Percentiles rank a stretch among this genome's conserved stretches.
These are phyloP conservation scores for Tuber microsphaerosporum DNA, from an alignment of 495 filamentous ascomycete genomes.

Conservation along the genomic window DNA sequence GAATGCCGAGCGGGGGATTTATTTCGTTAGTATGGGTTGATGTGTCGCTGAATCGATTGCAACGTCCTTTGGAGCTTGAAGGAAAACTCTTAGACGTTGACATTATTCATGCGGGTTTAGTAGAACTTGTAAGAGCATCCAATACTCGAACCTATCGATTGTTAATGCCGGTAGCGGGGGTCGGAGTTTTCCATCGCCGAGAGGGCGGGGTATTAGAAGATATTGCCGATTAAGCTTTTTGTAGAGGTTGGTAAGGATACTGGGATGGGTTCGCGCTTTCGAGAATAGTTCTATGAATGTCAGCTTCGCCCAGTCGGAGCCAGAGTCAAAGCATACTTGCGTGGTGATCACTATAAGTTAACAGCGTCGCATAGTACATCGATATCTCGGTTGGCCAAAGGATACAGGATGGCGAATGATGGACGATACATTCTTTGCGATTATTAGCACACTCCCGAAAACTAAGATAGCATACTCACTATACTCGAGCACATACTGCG, in stretches of 20 bases:
- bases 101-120: conserved; percentile 25
- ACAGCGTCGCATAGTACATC: no score
- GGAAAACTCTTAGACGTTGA: conserved; percentile 10
- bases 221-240: background rate
- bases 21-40: background rate
- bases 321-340: no score
- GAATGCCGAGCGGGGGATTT: conserved; percentile 19
- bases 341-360: no score
- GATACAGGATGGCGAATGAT: no score
- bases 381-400: no score
- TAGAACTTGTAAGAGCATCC: conserved; percentile 22
- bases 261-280: conserved; percentile 5
- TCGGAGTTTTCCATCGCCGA: conserved; percentile 20
- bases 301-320: no score
- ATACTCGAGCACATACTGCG: no score
- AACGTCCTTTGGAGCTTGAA: background rate
- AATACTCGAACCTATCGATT: conserved; percentile 31
- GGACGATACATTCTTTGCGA: no score
- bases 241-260: conserved; percentile 12
- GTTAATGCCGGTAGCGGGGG: conserved; percentile 24
- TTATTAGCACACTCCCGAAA: no score
- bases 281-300: no score
- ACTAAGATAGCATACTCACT: no score
- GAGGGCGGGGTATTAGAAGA: conserved; percentile 18
- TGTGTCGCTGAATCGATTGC: conserved; percentile 13